phyloP scores from a whole-genome alignment of 352 stramenopile genomes.

The Pythium inflatum region DNA sequence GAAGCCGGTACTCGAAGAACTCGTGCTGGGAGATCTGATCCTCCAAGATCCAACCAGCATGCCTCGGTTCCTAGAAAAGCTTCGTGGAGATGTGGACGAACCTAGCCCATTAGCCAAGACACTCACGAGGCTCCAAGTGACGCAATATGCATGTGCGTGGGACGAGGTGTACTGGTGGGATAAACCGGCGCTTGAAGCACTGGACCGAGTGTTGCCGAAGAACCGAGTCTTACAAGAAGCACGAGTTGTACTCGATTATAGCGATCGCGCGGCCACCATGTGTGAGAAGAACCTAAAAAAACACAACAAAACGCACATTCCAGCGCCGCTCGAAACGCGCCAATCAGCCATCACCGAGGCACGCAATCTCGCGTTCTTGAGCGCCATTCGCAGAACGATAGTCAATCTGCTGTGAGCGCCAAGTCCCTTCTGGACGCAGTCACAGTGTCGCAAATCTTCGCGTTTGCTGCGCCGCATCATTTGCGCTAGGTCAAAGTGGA shows the following conservation, averaged over 20 bases:
- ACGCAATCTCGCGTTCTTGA: constrained; percentile 14
- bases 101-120: not conserved
- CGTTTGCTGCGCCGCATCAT: constrained; percentile 7
- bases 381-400: not conserved
- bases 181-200: not conserved
- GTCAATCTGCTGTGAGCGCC: not conserved
- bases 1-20: constrained; percentile 2
- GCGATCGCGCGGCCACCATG: no score
- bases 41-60: constrained; percentile 1
- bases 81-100: not conserved
- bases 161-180: not conserved
- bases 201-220: not conserved
- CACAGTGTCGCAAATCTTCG: constrained; percentile 3
- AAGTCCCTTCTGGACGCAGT: not conserved
- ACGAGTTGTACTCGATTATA: not conserved
- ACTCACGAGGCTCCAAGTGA: not conserved
- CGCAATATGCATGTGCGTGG: not conserved
- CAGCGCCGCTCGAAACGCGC: not conserved
- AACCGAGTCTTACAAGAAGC: constrained; percentile 2
- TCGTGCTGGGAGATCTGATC: not conserved
- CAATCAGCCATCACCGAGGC: not conserved
- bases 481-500: not conserved
- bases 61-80: constrained; percentile 4
- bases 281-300: not conserved
- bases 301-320: not conserved